Base-by-base conservation (phyloP, 352 stramenopile genomes). In the Globisporangium sylvaticum region DNA sequence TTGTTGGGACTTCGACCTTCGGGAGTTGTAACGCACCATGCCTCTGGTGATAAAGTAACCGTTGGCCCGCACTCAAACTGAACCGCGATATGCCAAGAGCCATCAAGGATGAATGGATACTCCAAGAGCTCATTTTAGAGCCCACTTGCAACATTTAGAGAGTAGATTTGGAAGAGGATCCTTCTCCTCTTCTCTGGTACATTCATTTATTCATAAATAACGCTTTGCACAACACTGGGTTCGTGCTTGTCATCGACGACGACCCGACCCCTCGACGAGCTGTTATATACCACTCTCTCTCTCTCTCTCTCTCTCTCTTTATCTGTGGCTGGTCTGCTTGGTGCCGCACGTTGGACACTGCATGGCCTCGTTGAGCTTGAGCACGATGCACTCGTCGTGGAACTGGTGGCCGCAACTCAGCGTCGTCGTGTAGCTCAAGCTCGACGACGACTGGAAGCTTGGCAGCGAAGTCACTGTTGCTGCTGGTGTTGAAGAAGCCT, bases 301-400 rank as follows among this genome's bases (percentile, higher is more conserved):
- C 37, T 20, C 24, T 25, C 20, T 24, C 44, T 53, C n/a, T 8
- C 52, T 34, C 25, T 24, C 25, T 58, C 25, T 27, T 25, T 62
- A 62, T 15, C 32, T 24, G 34, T 37, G 32, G 32, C 57, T 62
- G 3, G 57, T 2, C n/a, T 62, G 57, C 57, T 62, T 34, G n/a
- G 57, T 25, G 48, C 58, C 52, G 24, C 70, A 74, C 20, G 56
- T 64, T 42, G 67, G 70, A 57, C 70, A 76, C 14, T 32, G 37
- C 58, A 74, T 54, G 24, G 37, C 39, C 18, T 63, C 62, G 67
- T 76, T 76, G 12, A 76, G 55, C 27, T 53, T 62, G 14, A 46
- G 53, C 8, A 76, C 22, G 59, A 74, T 77, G 64, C 71, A 77
- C 52, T 77, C 64, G 9, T 69, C 64, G 59, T 69, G 64, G 57